phyloP scores from a whole-genome alignment of 441 rosid genomes.

The Mallotus japonicus region DNA sequence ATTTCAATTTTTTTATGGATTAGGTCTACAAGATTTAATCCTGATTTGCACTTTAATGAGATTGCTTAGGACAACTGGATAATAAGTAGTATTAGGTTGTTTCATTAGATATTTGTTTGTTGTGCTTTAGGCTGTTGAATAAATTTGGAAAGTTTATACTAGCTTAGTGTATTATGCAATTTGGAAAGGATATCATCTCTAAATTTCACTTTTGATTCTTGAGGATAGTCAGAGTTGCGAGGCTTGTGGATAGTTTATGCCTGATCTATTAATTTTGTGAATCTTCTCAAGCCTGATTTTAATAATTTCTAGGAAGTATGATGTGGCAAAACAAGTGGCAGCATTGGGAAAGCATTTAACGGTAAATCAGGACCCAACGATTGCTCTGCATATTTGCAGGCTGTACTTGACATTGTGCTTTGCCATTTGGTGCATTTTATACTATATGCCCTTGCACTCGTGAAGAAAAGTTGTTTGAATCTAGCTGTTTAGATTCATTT shows the following conservation, averaged over 20 bases:
- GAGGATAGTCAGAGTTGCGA: too few relatives aligned
- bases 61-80: neutral
- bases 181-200: neutral
- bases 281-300: neutral
- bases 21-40: neutral
- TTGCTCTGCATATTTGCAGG: neutral
- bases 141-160: neutral
- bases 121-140: neutral
- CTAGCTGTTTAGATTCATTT: neutral
- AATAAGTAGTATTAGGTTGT: neutral
- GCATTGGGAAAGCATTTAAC: neutral
- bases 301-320: neutral
- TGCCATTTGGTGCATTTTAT: neutral
- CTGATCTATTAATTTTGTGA: neutral
- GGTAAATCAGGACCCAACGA: neutral
- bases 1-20: neutral
- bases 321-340: neutral
- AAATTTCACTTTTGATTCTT: neutral
- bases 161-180: neutral
- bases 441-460: neutral
- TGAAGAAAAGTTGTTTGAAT: neutral
- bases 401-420: slow-evolving; percentile 6
- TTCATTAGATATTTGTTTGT: neutral
- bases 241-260: neutral
- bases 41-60: neutral